A percentile compares a stretch with the other conserved stretches of the same genome.
Evolutionary conservation across 345 rosid genomes (phyloP).

Genomic region (Ailanthus altissimus): DNA sequence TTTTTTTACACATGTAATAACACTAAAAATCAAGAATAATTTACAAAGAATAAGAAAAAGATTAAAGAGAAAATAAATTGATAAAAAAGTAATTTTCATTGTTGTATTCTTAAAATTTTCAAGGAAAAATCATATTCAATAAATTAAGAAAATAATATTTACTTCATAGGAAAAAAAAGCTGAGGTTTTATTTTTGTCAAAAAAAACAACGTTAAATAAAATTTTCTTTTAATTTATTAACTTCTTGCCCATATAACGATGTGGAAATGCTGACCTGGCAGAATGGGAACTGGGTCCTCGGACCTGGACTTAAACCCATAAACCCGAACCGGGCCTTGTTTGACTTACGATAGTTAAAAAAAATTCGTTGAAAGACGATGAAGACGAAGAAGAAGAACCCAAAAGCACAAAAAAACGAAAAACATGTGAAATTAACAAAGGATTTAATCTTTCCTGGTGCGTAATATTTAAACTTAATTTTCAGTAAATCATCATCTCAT

Average conservation of each 20-base stretch:
- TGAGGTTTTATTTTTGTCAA: too few relatives aligned
- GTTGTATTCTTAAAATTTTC: too few relatives aligned
- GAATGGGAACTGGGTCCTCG: neutral
- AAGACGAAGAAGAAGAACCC: neutral
- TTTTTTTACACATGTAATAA: too few relatives aligned
- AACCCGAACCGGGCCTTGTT: neutral
- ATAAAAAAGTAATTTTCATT: too few relatives aligned
- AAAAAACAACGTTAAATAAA: too few relatives aligned
- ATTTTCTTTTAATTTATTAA: too few relatives aligned
- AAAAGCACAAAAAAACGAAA: neutral
- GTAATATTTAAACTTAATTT: neutral
- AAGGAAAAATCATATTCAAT: too few relatives aligned
- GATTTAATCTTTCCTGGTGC: neutral
- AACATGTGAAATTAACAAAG: slow-evolving; percentile 7
- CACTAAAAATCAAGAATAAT: too few relatives aligned
- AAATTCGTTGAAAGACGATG: neutral
- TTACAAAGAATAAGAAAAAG: too few relatives aligned
- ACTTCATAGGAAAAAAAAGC: too few relatives aligned
- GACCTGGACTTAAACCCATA: neutral
- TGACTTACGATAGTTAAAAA: neutral
- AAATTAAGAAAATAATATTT: too few relatives aligned
- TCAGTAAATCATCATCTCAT: neutral
- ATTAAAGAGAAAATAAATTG: too few relatives aligned
- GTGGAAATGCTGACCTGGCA: neutral
- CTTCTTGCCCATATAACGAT: neutral